These are phyloP conservation scores for Pelargonium citronellum DNA, from an alignment of 441 rosid species.

Conservation along the genomic window DNA sequence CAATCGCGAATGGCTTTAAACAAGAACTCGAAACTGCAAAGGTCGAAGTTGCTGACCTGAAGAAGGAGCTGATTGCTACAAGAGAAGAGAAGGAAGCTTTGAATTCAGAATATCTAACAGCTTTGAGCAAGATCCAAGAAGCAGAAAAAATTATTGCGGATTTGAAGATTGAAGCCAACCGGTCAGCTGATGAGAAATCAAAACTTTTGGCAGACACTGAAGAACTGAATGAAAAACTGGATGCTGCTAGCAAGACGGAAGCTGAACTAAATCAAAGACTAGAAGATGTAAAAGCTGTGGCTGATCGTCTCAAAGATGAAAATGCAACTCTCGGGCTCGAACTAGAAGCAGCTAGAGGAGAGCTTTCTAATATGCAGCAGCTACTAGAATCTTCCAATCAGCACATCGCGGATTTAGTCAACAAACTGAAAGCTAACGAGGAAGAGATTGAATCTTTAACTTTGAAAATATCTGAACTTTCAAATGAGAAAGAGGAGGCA, in stretches of 20 bases:
- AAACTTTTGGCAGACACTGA: slow-evolving; percentile 36
- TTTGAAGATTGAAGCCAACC: slow-evolving; percentile 51
- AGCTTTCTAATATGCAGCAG: no score
- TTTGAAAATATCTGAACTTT: no score
- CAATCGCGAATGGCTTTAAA: slow-evolving; percentile 37
- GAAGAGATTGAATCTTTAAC: no score
- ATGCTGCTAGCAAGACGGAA: slow-evolving; percentile 27
- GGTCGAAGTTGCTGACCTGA: slow-evolving; percentile 53
- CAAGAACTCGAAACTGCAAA: slow-evolving; percentile 55
- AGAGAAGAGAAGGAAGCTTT: slow-evolving; percentile 56
- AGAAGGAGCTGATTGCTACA: slow-evolving; percentile 38
- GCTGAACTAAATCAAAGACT: slow-evolving; percentile 27
- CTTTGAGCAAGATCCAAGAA: slow-evolving; percentile 53
- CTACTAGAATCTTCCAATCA: no score
- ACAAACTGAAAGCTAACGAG: no score
- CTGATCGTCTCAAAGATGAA: no score
- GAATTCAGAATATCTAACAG: slow-evolving; percentile 40
- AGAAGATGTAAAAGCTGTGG: no score
- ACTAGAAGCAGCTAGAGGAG: no score
- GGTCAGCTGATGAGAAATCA: slow-evolving; percentile 38
- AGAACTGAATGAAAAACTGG: slow-evolving; percentile 41
- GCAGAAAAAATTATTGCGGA: slow-evolving; percentile 37
- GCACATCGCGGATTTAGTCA: no score
- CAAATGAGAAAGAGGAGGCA: no score
- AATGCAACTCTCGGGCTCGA: no score